Conservation (phyloP, 306 rosid species). For the Acacia crassicarpa region DNA sequence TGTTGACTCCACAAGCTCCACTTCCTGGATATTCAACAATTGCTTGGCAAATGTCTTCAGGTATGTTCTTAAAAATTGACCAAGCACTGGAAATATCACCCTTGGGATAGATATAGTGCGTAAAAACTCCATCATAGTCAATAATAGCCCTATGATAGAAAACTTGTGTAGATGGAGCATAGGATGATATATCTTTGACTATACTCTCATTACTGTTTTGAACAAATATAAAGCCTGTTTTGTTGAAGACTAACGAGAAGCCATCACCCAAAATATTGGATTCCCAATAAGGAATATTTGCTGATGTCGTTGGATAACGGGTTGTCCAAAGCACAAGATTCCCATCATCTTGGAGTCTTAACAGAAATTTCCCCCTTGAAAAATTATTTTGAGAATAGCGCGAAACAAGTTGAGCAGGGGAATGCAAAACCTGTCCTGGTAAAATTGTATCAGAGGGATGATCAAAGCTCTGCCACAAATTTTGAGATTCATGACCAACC, state of each 20-base stretch:
- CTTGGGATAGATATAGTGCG: constrained; percentile 22
- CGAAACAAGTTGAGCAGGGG: constrained; percentile 9
- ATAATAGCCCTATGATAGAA: constrained; percentile 32
- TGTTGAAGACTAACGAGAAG: constrained; percentile 19
- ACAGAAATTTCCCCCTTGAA: constrained; percentile 44
- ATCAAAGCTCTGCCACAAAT: constrained; percentile 47
- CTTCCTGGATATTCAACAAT: neutral
- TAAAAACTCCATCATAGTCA: constrained; percentile 36
- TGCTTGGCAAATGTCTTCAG: constrained; percentile 34
- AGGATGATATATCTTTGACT: constrained; percentile 2
- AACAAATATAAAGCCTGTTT: constrained; percentile 13
- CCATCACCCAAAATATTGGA: neutral
- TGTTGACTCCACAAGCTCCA: constrained; percentile 54
- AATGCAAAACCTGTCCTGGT: constrained; percentile 41
- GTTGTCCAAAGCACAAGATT: constrained; percentile 35
- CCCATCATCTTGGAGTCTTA: constrained; percentile 41
- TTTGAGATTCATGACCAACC: neutral
- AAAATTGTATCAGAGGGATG: constrained; percentile 55
- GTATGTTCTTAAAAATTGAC: constrained; percentile 24
- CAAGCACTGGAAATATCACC: constrained; percentile 13
- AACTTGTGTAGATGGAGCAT: neutral
- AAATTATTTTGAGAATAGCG: constrained; percentile 32
- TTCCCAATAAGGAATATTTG: constrained; percentile 25
- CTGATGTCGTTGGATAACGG: constrained; percentile 24
- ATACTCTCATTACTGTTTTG: constrained; percentile 1